Evolutionary conservation across 225 moss, liverwort and hornwort genomes (phyloP).

Genomic region (Thuidium tamariscinum): DNA sequence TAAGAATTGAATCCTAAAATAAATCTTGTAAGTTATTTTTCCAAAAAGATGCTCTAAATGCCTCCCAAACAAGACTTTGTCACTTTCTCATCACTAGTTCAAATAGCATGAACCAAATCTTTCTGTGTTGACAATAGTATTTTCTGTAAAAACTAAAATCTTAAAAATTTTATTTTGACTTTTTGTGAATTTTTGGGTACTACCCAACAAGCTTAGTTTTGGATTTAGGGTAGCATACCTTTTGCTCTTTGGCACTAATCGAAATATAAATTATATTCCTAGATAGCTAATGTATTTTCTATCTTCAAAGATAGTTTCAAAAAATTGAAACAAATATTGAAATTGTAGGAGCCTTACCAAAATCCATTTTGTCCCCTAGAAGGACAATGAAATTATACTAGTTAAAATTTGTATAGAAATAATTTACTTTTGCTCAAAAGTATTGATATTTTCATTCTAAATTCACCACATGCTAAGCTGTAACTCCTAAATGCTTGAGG

Average conservation of each 20-base stretch:
- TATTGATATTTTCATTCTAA: not conserved
- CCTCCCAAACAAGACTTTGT: not conserved
- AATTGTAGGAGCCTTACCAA: not conserved
- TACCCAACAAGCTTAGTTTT: not conserved
- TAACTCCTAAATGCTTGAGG: too few relatives aligned
- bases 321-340: not conserved
- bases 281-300: not conserved
- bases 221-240: fast-evolving
- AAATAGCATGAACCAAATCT: not conserved
- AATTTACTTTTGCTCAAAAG: not conserved
- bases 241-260: fast-evolving
- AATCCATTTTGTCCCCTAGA: not conserved
- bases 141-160: not conserved
- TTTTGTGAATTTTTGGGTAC: not conserved
- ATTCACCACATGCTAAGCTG: not conserved
- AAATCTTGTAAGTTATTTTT: not conserved
- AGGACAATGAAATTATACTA: not conserved
- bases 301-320: not conserved
- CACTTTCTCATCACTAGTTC: not conserved
- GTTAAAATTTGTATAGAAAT: not conserved
- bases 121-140: not conserved
- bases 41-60: not conserved
- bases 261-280: not conserved
- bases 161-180: not conserved
- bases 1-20: not conserved